These are phyloP conservation scores for Vicia faba DNA, from an alignment of 306 rosid genomes.

Conservation along the genomic window DNA sequence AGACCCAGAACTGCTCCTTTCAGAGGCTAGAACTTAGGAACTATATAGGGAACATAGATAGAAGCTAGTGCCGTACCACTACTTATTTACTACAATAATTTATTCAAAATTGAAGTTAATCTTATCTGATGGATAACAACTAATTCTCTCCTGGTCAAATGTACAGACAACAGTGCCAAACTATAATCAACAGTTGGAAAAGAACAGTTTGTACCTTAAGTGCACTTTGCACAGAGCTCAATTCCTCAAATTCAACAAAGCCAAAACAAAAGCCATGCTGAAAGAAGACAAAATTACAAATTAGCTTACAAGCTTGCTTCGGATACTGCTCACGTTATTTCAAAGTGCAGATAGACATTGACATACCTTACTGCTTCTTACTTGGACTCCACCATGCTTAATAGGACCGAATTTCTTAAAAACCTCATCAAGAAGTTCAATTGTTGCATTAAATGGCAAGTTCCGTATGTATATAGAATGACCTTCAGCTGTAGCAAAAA, in stretches of 20 bases:
- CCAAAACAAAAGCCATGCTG: slow-evolving; percentile 98
- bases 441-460: slow-evolving; percentile 88
- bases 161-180: background rate
- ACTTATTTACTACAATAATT: slow-evolving; percentile 22
- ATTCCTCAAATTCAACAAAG: slow-evolving; percentile 86
- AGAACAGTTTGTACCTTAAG: slow-evolving; percentile 61
- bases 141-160: slow-evolving; percentile 22
- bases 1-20: slow-evolving; percentile 19
- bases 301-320: slow-evolving; percentile 39
- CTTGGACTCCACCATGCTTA: slow-evolving; percentile 93
- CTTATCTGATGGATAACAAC: slow-evolving; percentile 8
- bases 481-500: slow-evolving; percentile 65
- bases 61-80: slow-evolving; percentile 11
- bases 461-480: slow-evolving; percentile 89
- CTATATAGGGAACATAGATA: background rate
- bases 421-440: slow-evolving; percentile 79
- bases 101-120: slow-evolving; percentile 1
- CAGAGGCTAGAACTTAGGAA: slow-evolving; percentile 24
- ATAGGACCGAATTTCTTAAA: slow-evolving; percentile 92
- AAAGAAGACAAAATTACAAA: slow-evolving; percentile 44
- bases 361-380: slow-evolving; percentile 77
- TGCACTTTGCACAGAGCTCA: slow-evolving; percentile 75
- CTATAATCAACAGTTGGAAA: slow-evolving; percentile 20
- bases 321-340: slow-evolving; percentile 30
- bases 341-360: slow-evolving; percentile 31